Base-by-base conservation (phyloP, 73 alveolate species). In the Stentor roeselii region DNA sequence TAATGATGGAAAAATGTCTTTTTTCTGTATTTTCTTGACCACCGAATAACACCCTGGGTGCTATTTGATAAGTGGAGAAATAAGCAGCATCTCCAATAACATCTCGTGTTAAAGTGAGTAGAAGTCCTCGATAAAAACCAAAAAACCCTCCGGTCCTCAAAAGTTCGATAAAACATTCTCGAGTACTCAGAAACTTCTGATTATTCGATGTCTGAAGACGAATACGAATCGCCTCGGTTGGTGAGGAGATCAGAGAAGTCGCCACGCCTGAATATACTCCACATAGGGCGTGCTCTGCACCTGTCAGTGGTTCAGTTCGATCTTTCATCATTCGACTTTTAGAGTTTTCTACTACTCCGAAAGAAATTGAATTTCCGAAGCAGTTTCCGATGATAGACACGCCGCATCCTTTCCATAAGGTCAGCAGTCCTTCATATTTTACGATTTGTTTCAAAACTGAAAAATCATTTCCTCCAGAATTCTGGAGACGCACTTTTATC, bases 311-410 rank as follows among this genome's bases (percentile, higher is more conserved):
- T 67, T 67, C 80, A 21, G 27, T 40, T 27, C 41, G 80, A n/a
- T 34, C 41, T 21, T 32, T 36, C n/a, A 36, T 67, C 34, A 67
- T 21, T 21, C 37, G 34, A 15, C 41, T 67, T 34, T 67, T 67
- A 67, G 42, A 67, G 80, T 67, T 67, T 67, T 67, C 80, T 30
- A 67, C 80, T 21, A 67, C 80, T 27, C 80, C 80, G 34, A 67
- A 67, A 21, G 80, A 67, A 21, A 67, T 32, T 67, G 80, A 21
- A 40, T 67, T n/a, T 21, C 42, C 21, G 21, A 67, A 1, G 34
- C 80, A 21, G 11, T 14, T 32, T 21, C 80, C 80, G 0, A 67
- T 30, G 34, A 67, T 36, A 67, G 50, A 32, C 15, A 40, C 41
- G 14, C n/a, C 0, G 11, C 42, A 67, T 15, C 80, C 80, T 67